Evolutionary conservation across 805 yeast species (phyloP).

Genomic region (Candida sanyiensis): DNA sequence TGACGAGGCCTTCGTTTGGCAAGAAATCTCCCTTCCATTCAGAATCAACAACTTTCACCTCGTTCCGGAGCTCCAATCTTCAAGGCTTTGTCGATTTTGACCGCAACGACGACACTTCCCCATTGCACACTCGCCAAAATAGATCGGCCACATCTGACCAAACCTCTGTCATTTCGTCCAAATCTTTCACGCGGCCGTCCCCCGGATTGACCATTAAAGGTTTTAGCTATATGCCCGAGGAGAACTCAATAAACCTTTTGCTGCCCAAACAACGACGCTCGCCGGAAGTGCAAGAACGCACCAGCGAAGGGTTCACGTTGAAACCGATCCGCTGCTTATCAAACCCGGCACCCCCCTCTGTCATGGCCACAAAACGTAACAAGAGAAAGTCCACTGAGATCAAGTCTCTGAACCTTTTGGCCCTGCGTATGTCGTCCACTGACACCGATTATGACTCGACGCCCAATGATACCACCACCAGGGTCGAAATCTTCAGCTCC

Average conservation of each 20-base stretch:
- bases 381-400: conserved; percentile 4
- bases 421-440: conserved; percentile 7
- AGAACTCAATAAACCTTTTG: not conserved
- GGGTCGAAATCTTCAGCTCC: conserved; percentile 4
- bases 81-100: no score
- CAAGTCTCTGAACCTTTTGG: conserved; percentile 9
- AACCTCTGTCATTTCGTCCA: conserved; percentile 2
- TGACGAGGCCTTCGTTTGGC: conserved; percentile 8
- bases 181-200: conserved; percentile 1
- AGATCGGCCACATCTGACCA: no score
- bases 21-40: conserved; percentile 2
- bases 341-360: no score
- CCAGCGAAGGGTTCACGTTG: conserved; percentile 7
- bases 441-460: no score
- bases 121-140: no score
- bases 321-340: conserved; percentile 21
- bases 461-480: no score
- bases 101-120: no score
- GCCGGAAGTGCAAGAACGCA: no score
- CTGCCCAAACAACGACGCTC: not conserved
- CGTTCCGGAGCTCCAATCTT: no score
- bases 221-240: conserved; percentile 4
- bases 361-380: not conserved
- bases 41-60: not conserved
- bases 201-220: not conserved